Conservation (phyloP, 106 monocot genomes). For the Dendrobium catenatum region DNA sequence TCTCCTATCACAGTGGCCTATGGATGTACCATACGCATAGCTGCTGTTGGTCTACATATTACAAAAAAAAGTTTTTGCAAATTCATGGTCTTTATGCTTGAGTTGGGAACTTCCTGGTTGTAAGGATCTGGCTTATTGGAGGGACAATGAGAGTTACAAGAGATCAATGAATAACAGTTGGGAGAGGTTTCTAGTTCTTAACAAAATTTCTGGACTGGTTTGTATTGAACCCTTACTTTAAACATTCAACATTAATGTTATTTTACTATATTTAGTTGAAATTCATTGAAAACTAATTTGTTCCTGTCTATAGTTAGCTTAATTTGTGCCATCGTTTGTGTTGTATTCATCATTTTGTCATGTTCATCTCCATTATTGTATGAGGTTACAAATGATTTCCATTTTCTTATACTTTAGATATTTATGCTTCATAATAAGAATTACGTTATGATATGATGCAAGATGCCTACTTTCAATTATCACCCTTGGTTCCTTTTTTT, state of each 20-base stretch:
- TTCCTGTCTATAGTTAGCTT: not conserved
- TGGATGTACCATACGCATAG: conserved; percentile 56
- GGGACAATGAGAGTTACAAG: conserved; percentile 18
- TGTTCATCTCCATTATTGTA: not conserved
- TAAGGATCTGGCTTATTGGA: conserved; percentile 68
- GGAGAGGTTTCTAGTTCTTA: conserved; percentile 83
- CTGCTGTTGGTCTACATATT: conserved; percentile 70
- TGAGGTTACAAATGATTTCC: not conserved
- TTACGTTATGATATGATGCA: not conserved
- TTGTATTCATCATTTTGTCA: not conserved
- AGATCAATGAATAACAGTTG: conserved; percentile 31
- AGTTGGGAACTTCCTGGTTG: conserved; percentile 82
- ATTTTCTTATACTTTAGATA: not conserved
- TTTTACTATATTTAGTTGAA: not conserved
- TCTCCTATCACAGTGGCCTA: conserved; percentile 62
- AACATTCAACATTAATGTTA: conserved; percentile 2
- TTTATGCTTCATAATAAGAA: not conserved
- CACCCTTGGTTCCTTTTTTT: not conserved
- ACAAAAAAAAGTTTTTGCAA: conserved; percentile 67
- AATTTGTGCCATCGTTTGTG: not conserved
- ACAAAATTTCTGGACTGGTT: conserved; percentile 73
- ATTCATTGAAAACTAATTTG: not conserved
- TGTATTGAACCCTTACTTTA: conserved; percentile 4
- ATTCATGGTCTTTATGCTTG: conserved; percentile 86
- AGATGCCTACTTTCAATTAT: not conserved